phyloP scores from a whole-genome alignment of 768 basidiomycete species.

The Tylopilus rubrobrunneus region DNA sequence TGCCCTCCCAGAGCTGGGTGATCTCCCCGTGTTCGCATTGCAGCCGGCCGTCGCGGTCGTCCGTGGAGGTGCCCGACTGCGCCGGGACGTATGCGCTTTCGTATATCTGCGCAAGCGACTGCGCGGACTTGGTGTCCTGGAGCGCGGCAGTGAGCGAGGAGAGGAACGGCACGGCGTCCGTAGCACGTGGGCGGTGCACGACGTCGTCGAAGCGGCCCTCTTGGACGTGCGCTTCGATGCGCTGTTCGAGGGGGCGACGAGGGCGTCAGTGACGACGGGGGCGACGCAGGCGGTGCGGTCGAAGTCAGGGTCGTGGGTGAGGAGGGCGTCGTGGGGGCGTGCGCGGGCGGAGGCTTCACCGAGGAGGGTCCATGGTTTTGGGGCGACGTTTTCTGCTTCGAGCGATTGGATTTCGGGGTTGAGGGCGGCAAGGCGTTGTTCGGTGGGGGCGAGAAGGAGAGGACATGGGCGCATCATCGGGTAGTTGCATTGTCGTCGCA shows the following conservation, averaged over 20 bases:
- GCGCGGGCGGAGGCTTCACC: too few relatives aligned
- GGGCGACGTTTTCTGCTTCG: constrained; percentile 82
- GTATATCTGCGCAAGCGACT: too few relatives aligned
- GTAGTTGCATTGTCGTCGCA: too few relatives aligned
- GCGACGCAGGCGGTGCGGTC: constrained; percentile 84
- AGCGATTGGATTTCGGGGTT: constrained; percentile 77
- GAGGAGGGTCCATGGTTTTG: too few relatives aligned
- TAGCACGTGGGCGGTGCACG: too few relatives aligned
- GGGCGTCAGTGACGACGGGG: constrained; percentile 88
- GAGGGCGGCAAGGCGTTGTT: constrained; percentile 72
- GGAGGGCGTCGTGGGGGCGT: too few relatives aligned
- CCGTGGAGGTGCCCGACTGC: constrained; percentile 47
- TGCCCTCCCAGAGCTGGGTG: constrained; percentile 75
- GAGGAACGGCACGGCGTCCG: too few relatives aligned
- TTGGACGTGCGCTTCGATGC: too few relatives aligned
- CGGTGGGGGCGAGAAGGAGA: too few relatives aligned
- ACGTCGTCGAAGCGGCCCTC: too few relatives aligned
- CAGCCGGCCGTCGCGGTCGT: constrained; percentile 87
- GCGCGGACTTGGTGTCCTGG: constrained; percentile 80
- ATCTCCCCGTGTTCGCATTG: constrained; percentile 88
- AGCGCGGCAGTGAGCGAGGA: constrained; percentile 88
- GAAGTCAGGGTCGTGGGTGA: constrained; percentile 92
- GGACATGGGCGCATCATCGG: too few relatives aligned
- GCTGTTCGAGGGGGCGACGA: constrained; percentile 62
- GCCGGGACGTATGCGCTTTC: constrained; percentile 84